Base-by-base conservation (phyloP, 106 monocot species). In the Acorus calamus region DNA sequence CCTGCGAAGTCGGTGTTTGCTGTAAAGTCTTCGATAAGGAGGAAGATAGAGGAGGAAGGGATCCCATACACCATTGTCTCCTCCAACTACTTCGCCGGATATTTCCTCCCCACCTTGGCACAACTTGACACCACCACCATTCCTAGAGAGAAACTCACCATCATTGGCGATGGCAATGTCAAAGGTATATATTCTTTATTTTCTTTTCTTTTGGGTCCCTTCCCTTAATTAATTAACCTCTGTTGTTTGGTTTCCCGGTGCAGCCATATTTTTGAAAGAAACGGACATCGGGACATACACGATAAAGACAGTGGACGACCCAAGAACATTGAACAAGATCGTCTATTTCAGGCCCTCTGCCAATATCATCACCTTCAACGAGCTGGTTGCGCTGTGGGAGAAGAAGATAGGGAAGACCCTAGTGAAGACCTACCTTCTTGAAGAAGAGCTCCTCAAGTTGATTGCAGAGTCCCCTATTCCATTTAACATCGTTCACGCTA, bases 371-470 rank as follows among this genome's bases (percentile, higher is more conserved):
- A 81, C 8, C 73, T 47, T 77, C 55, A 81, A 81, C 28, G 61
- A 81, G 60, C 77, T 81, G 81, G 81, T 77, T 0, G 49, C 69
- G 5, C n/a, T 81, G 44, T 81, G 81, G 81, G 81, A 81, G 66
- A 51, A 47, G 10, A 81, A 81, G 60, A 73, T 81, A 44, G 77
- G 81, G 4, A 56, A 70, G 60, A 73, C 44, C 10, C 69, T 77
- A 2, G 77, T 77, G 2, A 77, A 69, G 65, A 44, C 57, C 56
- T 57, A 47, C 12, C 10, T 81, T 6, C 62, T 55, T 4, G 81
- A 73, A 50, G 53, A 73, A 5, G 61, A 77, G 46, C 62, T 81
- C 54, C 65, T 81, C 10, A 6, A 44, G 48, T 53, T 50, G 4
- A 9, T 55, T 10, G 77, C 77, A 81, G 81, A 77, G 60, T 68